Conservation (phyloP, 116 monocot genomes). For the Iris pallida region DNA sequence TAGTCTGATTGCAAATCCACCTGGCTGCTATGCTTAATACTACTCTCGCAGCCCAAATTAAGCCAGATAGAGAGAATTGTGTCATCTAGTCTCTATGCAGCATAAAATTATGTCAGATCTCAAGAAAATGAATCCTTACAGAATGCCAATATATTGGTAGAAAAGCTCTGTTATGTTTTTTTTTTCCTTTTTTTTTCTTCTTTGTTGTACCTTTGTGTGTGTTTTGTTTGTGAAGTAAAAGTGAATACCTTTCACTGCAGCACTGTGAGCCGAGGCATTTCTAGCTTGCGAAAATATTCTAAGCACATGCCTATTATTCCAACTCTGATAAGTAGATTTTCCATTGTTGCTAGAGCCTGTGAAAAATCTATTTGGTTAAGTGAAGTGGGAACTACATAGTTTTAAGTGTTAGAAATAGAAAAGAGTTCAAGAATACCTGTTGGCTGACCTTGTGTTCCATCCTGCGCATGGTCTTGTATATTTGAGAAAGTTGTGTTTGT, state of each 20-base stretch:
- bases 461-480: slow-evolving; percentile 2
- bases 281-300: slow-evolving; percentile 28
- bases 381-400: neutral
- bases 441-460: slow-evolving; percentile 5
- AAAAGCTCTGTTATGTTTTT: no score
- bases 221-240: no score
- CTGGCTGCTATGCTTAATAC: no score
- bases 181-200: no score
- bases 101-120: no score
- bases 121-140: no score
- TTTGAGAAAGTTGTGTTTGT: neutral
- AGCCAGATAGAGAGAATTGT: no score
- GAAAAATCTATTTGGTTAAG: slow-evolving; percentile 3
- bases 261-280: slow-evolving; percentile 73
- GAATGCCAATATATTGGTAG: no score
- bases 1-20: no score
- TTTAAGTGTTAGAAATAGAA: neutral
- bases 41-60: no score
- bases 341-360: slow-evolving; percentile 13
- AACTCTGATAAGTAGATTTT: slow-evolving; percentile 14
- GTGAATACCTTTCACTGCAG: slow-evolving; percentile 83
- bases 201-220: no score
- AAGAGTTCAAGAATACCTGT: slow-evolving; percentile 11
- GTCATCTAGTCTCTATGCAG: no score
- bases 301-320: slow-evolving; percentile 16